phyloP scores from a whole-genome alignment of 768 basidiomycete species.

The Serendipita sp. region DNA sequence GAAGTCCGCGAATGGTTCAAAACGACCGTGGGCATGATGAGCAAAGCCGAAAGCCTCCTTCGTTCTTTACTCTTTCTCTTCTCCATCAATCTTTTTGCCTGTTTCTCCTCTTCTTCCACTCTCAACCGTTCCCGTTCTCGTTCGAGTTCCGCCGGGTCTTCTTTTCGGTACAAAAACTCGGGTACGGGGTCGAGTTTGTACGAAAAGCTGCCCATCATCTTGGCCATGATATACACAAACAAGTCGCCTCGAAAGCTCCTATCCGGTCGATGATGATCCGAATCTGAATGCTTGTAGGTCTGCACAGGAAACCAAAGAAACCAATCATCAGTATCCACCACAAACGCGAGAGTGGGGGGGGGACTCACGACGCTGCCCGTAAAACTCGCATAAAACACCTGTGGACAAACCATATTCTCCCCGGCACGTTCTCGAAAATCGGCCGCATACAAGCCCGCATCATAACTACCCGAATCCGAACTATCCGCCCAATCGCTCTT shows the following conservation, averaged over 20 bases:
- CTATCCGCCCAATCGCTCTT: conserved; percentile 35
- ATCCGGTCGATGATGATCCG: not conserved
- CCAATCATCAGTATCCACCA: not conserved
- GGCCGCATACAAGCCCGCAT: conserved; percentile 30
- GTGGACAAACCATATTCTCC: conserved; percentile 23
- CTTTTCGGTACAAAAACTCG: not conserved
- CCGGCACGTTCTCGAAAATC: conserved; percentile 24
- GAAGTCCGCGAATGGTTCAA: too few relatives aligned
- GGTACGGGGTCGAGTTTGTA: not conserved
- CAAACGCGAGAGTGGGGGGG: not conserved
- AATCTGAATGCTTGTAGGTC: not conserved
- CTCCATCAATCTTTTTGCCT: not conserved
- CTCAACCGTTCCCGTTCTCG: not conserved
- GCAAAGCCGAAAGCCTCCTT: too few relatives aligned
- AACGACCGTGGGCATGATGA: too few relatives aligned
- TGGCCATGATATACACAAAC: not conserved
- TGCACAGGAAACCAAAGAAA: not conserved
- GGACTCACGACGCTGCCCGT: not conserved
- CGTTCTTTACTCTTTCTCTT: not conserved
- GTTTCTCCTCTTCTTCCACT: not conserved
- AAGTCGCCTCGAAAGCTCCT: not conserved
- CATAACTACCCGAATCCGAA: conserved; percentile 30
- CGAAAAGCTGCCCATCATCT: conserved; percentile 5
- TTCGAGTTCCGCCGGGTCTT: not conserved
- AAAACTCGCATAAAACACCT: not conserved